Conservation (phyloP, 306 rosid species). For the Malus sylvestris region DNA sequence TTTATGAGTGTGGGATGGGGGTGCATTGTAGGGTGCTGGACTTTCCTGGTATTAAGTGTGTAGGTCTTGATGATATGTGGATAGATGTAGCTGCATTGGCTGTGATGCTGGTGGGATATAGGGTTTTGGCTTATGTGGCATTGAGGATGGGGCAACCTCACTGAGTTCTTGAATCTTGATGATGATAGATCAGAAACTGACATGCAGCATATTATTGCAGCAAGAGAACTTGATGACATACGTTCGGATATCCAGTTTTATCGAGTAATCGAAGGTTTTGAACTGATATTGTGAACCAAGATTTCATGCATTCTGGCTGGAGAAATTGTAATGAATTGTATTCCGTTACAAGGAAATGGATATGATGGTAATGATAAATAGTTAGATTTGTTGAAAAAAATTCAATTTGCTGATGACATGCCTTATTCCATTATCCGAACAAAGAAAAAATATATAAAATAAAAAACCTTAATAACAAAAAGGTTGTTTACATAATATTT, state of each 20-base stretch:
- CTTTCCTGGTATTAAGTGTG: slow-evolving; percentile 51
- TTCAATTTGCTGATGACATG: not conserved
- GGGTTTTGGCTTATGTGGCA: slow-evolving; percentile 70
- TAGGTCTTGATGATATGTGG: slow-evolving; percentile 53
- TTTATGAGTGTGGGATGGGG: slow-evolving; percentile 48
- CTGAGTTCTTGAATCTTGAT: slow-evolving; percentile 26
- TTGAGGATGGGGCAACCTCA: slow-evolving; percentile 55
- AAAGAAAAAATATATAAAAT: too few species aligned
- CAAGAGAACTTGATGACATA: slow-evolving; percentile 6
- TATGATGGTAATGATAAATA: not conserved
- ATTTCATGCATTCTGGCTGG: not conserved
- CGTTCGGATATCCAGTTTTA: slow-evolving; percentile 1
- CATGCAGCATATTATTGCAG: not conserved
- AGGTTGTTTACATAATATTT: too few species aligned
- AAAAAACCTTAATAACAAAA: too few species aligned
- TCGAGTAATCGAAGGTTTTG: not conserved
- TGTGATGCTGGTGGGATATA: slow-evolving; percentile 68
- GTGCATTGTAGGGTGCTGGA: slow-evolving; percentile 48
- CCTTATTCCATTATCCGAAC: not conserved
- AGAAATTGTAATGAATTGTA: slow-evolving; percentile 7
- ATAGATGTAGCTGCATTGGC: slow-evolving; percentile 66
- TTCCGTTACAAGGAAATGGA: not conserved
- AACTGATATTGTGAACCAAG: not conserved
- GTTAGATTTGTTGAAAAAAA: slow-evolving; percentile 1
- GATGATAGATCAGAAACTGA: slow-evolving; percentile 14